These are phyloP conservation scores for Cymbomonas tetramitiformis DNA, from an alignment of 139 green algal genomes.

Conservation along the genomic window DNA sequence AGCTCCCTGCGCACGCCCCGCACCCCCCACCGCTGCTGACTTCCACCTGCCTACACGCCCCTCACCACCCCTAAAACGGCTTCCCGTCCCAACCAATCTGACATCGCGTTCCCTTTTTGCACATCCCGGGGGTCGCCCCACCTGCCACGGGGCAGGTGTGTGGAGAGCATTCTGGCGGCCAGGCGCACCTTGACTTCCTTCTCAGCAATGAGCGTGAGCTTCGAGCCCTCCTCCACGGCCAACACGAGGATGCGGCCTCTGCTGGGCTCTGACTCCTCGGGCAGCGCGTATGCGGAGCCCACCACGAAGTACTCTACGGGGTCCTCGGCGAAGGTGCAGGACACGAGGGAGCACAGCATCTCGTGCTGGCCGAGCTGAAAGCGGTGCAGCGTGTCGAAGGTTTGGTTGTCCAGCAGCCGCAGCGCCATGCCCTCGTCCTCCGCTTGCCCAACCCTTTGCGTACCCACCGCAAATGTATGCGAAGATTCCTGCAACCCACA, in stretches of 20 bases:
- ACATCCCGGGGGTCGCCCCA: too few relatives aligned
- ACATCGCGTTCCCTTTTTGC: too few relatives aligned
- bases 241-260: conserved; percentile 64
- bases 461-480: conserved; percentile 2
- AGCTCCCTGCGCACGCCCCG: conserved; percentile 36
- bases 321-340: conserved; percentile 37
- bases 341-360: conserved; percentile 37
- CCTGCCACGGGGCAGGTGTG: too few relatives aligned
- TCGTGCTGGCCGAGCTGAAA: conserved; percentile 47
- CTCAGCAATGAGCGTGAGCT: conserved; percentile 43
- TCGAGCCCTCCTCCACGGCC: conserved; percentile 30
- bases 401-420: conserved; percentile 47
- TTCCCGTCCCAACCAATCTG: too few relatives aligned
- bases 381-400: conserved; percentile 52
- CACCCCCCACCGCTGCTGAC: too few relatives aligned
- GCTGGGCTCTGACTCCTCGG: conserved; percentile 66
- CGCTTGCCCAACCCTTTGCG: background rate
- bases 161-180: too few relatives aligned
- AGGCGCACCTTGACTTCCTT: conserved; percentile 65
- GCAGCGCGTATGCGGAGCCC: conserved; percentile 49
- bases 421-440: conserved; percentile 16
- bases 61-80: too few relatives aligned
- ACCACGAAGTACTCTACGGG: conserved; percentile 52
- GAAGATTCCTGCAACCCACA: background rate
- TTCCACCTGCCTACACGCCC: too few relatives aligned